phyloP scores from a whole-genome alignment of 306 rosid genomes.

The Trifolium pratense region DNA sequence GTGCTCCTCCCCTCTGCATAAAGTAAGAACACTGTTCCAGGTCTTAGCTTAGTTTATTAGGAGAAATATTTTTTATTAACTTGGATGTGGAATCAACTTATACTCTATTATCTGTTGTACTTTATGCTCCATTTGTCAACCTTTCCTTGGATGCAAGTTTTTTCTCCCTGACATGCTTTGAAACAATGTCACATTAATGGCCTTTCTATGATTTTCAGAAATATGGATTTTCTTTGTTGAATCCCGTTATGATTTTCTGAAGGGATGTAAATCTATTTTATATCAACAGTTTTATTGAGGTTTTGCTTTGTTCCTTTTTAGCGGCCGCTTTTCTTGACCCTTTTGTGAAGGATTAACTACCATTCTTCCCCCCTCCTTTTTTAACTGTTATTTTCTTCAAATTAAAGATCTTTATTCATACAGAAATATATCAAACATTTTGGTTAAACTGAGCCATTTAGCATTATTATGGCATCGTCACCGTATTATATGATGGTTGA shows the following conservation, averaged over 20 bases:
- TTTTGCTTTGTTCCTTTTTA: slow-evolving; percentile 29
- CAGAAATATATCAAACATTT: not conserved
- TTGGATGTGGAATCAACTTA: not conserved
- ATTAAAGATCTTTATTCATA: not conserved
- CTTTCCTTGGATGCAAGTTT: slow-evolving; percentile 1
- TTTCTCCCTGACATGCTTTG: not conserved
- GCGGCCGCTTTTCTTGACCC: not conserved
- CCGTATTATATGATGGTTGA: slow-evolving; percentile 19
- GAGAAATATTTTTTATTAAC: not conserved
- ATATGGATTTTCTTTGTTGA: slow-evolving; percentile 19
- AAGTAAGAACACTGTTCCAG: slow-evolving; percentile 59
- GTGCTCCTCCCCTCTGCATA: slow-evolving; percentile 96
- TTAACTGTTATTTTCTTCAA: not conserved
- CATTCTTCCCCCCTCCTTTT: slow-evolving; percentile 9
- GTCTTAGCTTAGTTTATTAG: slow-evolving; percentile 36
- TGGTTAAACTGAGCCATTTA: not conserved
- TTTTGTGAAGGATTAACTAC: slow-evolving; percentile 11
- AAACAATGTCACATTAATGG: slow-evolving; percentile 28
- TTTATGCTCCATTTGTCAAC: not conserved
- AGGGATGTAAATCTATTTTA: slow-evolving; percentile 19
- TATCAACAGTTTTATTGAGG: not conserved
- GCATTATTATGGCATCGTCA: not conserved
- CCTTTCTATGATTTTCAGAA: slow-evolving; percentile 14
- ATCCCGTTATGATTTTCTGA: not conserved
- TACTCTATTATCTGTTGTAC: slow-evolving; percentile 5